Evolutionary conservation across 2,329 filamentous ascomycete genomes (phyloP).

Genomic region (Colletotrichum agaves): DNA sequence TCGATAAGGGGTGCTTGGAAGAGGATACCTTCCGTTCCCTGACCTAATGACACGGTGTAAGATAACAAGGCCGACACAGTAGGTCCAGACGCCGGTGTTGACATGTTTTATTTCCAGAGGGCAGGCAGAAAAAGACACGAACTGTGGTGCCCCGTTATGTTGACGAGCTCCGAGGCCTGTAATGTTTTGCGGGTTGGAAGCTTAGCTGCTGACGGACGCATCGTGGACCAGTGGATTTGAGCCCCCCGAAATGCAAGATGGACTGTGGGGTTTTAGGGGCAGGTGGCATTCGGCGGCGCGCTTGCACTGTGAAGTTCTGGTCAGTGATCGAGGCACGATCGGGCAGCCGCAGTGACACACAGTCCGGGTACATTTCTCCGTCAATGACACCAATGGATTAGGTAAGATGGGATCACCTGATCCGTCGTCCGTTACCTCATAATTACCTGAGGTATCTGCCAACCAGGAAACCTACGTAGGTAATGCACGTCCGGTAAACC

Average conservation of each 20-base stretch:
- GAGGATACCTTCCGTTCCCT: no score
- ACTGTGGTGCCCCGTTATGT: no score
- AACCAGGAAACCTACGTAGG: no score
- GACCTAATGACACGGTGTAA: background rate
- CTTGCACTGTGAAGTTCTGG: background rate
- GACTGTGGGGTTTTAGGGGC: conserved; percentile 1
- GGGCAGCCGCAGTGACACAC: background rate
- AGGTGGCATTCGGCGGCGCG: conserved; percentile 7
- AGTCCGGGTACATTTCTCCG: no score
- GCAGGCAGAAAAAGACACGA: no score
- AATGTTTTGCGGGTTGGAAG: background rate
- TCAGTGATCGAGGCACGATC: background rate
- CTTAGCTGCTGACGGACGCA: background rate
- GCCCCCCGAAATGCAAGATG: conserved; percentile 6
- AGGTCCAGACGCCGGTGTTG: background rate
- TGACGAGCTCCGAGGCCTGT: background rate
- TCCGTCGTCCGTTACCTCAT: background rate
- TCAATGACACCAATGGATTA: background rate
- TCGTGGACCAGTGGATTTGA: conserved; percentile 3
- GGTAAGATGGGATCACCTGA: background rate
- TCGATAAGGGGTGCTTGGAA: no score
- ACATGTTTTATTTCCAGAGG: no score
- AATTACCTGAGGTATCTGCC: background rate
- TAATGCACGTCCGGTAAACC: no score
- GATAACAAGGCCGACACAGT: background rate